Evolutionary conservation across 2,329 filamentous ascomycete genomes (phyloP), one percentile per base, ranked within the genome.

Genomic region (Diaporthe humulicola): DNA sequence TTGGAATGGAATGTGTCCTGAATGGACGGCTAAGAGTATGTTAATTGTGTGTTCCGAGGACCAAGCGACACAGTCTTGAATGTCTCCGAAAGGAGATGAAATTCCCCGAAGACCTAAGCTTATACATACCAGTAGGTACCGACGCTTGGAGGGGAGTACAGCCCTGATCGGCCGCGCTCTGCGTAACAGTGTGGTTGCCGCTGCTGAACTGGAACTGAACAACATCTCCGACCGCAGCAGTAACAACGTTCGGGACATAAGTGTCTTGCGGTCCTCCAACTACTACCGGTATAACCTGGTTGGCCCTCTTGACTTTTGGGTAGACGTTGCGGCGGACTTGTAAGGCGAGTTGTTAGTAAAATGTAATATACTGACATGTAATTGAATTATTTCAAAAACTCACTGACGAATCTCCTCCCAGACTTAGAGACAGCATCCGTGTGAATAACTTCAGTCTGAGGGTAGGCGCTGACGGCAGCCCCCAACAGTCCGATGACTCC

Each of bases 1-100:
- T 10, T 79, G 3, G 45, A 81, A 86, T 0, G 85, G 84, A 15
- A 86, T 85, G 56, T 86, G 84, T 0, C 85, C 85, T 48, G 83
- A 85, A 73, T 86, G 84, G 0, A 86, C 78, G 0, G 82, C 84
- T 69, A 54, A 6, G 9, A 22, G 12, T 28, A 7, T 40, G 48
- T 69, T n/a, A 69, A 30, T 69, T 38, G 12, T 33, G 8, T 38
- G 48, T 52, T 54, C 33, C 15, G 9, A 22, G n/a, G 12, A 19
- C 14, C 25, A n/a, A 38, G 7, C 33, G 30, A 12, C 28, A 28
- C 6, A 28, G 6, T 6, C 33, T 19, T 22, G 17, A 36, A 28
- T 22, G 15, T 15, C 33, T 38, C 22, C 15, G 17, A 30, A 54
- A 30, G 33, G n/a, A 22, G 2, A 5, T 4, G 30, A 38, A 4